phyloP scores from a whole-genome alignment of 108 stramenopile species.

The Skeletonema costatum region DNA sequence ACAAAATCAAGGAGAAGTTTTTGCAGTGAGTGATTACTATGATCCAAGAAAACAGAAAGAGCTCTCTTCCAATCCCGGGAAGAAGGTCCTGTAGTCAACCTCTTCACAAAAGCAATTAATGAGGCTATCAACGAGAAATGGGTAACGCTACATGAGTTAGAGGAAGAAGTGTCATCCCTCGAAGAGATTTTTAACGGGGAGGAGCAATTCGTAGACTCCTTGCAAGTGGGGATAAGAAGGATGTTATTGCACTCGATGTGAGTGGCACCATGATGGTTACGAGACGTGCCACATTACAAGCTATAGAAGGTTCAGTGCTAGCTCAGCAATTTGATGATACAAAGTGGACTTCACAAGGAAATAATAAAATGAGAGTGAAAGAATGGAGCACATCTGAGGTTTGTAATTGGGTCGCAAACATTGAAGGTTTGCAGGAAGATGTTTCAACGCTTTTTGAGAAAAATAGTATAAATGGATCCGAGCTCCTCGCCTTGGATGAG shows the following conservation, averaged over 20 bases:
- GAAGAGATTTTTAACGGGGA: constrained; percentile 23
- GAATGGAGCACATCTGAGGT: constrained; percentile 23
- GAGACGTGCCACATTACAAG: neutral
- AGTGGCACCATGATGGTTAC: constrained; percentile 3
- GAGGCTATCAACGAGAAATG: constrained; percentile 20
- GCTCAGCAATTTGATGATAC: neutral
- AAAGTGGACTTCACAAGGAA: neutral
- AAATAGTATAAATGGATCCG: neutral
- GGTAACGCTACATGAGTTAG: neutral
- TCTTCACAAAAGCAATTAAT: constrained; percentile 27
- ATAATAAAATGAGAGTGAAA: neutral
- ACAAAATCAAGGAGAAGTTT: constrained; percentile 27
- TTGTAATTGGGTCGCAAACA: constrained; percentile 1
- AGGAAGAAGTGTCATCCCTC: neutral
- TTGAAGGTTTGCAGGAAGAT: constrained; percentile 7
- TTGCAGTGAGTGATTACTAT: neutral
- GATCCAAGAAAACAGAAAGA: neutral
- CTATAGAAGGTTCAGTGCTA: neutral
- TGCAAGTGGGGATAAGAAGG: constrained; percentile 3
- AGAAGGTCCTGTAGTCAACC: neutral
- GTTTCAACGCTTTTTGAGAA: neutral
- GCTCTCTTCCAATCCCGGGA: neutral
- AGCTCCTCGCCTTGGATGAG: constrained; percentile 14
- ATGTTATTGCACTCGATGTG: constrained; percentile 1
- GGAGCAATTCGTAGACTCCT: neutral